Evolutionary conservation across 83 land plant species (phyloP), one percentile per base, ranked within the genome.

Genomic region (Thuja plicata): DNA sequence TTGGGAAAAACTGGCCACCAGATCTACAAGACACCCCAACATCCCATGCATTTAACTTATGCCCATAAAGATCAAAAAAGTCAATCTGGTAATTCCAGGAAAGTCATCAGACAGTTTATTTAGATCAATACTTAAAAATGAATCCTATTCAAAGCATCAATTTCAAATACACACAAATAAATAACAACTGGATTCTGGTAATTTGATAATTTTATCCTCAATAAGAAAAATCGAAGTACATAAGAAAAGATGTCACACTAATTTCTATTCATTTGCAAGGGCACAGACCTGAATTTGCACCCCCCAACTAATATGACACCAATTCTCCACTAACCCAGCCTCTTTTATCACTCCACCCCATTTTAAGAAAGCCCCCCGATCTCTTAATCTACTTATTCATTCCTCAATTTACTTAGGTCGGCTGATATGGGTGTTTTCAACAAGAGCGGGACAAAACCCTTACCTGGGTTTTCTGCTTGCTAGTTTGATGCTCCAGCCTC

Each of bases 11-110:
- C 19, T 89, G 89, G 7, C 94, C 91, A 76, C 77, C 84, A 38
- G 90, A 90, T 62, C 88, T 93, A 88, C 97, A 94, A 85, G 97
- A 93, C 21, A 95, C 90, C n/a, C 97, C 97, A 88, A 95, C 94
- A 91, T 94, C 91, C 1, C 19, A 38, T 34, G 89, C 92, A 88
- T 95, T 95, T 89, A 95, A 81, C 82, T 94, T 94, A 82, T 93
- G 91, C 62, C 95, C 97, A 91, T 92, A 95, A 46, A 95, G 77
- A n/a, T 95, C 95, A 91, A 95, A 95, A 86, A 95, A 95, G 40
- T 91, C 90, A 0, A 94, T 93, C 97, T 95, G 76, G 32, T 78
- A 54, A 87, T 41, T 30, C 60, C 55, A 5, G 55, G 17, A 27
- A 83, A 46, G 55, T 0, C 50, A 83, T 46, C 30, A 83, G 54